These are phyloP conservation scores for Phalaenopsis equestris DNA, from an alignment of 106 monocot genomes.

Conservation along the genomic window DNA sequence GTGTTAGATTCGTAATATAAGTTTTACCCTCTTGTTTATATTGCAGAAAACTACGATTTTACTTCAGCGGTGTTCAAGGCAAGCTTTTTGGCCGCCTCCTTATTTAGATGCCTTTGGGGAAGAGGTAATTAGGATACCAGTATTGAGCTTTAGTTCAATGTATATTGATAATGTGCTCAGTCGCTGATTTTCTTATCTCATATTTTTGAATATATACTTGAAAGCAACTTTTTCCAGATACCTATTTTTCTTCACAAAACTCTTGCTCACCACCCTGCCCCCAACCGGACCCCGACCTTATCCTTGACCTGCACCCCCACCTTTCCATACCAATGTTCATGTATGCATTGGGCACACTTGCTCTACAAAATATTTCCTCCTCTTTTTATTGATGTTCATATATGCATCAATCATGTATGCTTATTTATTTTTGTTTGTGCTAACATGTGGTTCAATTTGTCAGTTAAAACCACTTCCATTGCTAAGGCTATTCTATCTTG, in stretches of 20 bases:
- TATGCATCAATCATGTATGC: not conserved
- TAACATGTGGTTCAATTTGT: too few relatives aligned
- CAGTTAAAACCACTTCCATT: too few relatives aligned
- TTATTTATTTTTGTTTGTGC: not conserved
- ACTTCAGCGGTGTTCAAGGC: conserved; percentile 68
- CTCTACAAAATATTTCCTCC: not conserved
- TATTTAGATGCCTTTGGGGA: conserved; percentile 96
- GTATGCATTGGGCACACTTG: not conserved
- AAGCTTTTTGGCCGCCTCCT: conserved; percentile 78
- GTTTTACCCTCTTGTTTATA: conserved; percentile 9
- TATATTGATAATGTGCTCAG: not conserved
- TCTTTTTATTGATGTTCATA: not conserved
- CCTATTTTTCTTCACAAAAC: not conserved
- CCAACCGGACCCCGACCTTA: not conserved
- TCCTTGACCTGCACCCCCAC: not conserved
- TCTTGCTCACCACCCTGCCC: not conserved
- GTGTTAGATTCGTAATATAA: not conserved
- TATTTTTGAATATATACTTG: not conserved
- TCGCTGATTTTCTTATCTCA: not conserved
- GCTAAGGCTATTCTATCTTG: not conserved
- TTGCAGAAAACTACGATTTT: conserved; percentile 75
- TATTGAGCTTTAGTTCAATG: not conserved
- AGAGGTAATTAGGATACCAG: conserved; percentile 54
- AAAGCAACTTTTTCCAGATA: not conserved
- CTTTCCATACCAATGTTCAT: not conserved